Base-by-base conservation (phyloP, 257 asterid genomes). In the Dorcoceras hygrometricum region DNA sequence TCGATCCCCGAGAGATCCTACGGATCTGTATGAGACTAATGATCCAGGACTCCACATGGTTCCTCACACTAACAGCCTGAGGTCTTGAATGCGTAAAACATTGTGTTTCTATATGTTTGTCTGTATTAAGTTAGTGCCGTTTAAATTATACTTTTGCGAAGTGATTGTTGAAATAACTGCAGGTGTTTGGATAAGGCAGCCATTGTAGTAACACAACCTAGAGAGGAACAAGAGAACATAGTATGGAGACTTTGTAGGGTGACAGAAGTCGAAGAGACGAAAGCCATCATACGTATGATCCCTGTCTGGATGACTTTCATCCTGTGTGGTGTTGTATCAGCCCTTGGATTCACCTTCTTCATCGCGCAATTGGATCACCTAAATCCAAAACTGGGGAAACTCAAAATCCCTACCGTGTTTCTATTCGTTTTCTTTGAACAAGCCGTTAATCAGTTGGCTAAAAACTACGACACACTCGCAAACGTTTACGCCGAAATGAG, bases 141-240 rank as follows among this genome's bases (percentile, higher is more conserved):
- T 26, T 4, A 26, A 1, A 2, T 26, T 4, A 26, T 26, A n/a
- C n/a, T n/a, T n/a, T n/a, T n/a, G n/a, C n/a, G n/a, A n/a, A n/a
- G n/a, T 26, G 4, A 26, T 26, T 26, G 3, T 34, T 26, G 3
- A 26, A 1, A 26, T 26, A 26, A 26, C 18, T 53, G 43, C 66
- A 78, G 83, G 68, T 81, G 78, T 54, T 76, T 81, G 72, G 86
- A 81, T 67, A 81, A 78, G 78, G 86, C 86, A 23, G 77, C 86
- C 19, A 65, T 76, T 25, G 57, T 76, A 1, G 19, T 60, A 0
- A 54, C 66, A 9, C 39, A 16, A 25, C 72, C 76, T 24, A 57
- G 55, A 23, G 80, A 71, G 43, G 79, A 76, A 31, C 86, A 81
- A 26, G 54, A 18, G 26, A 63, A 59, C 26, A 60, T 71, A 6